Evolutionary conservation across 495 filamentous ascomycete genomes (phyloP), one percentile per base, ranked within the genome.

Genomic region (Lepraria neglecta): DNA sequence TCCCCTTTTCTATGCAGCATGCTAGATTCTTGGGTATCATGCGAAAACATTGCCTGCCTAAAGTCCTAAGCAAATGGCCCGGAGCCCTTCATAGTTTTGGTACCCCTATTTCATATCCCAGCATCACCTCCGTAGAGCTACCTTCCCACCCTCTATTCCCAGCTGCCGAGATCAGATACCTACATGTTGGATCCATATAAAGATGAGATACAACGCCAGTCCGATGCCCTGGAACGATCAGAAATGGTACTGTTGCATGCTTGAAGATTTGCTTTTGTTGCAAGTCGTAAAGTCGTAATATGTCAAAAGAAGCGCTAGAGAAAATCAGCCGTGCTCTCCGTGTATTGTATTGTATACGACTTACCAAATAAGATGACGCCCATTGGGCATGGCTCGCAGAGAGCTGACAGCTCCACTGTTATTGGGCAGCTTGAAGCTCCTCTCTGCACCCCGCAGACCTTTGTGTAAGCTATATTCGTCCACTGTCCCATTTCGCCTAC

Each of bases 141-240:
- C 94, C 94, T 71, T 97, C 95, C 95, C 95, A 97, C 3, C 94
- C 94, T 56, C 94, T 76, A 64, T 92, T 97, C 1, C 94, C 94
- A 35, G 87, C 91, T 3, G 89, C 86, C 3, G 89, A 92, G 51
- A 98, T 81, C 84, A 98, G 90, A 71, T 90, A 96, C 38, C 85
- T 80, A 66, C 90, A 94, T 0, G 89, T 90, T 31, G 89, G 87
- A 71, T 98, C 94, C 53, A 95, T 78, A 68, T 90, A 91, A 30
- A 96, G 72, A 61, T 82, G 80, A 0, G 87, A 89, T 50, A 96
- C 92, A 30, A 96, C 90, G 52, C 95, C 94, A 4, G 91, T 92
- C 19, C 89, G 87, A 63, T 96, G 94, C 3, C 94, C 94, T 1
- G 94, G 94, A 35, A 98, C 84, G 67, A 98, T 96, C 33, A 95